Evolutionary conservation across 2,329 filamentous ascomycete species (phyloP).

Genomic region (Claviceps maximensis): DNA sequence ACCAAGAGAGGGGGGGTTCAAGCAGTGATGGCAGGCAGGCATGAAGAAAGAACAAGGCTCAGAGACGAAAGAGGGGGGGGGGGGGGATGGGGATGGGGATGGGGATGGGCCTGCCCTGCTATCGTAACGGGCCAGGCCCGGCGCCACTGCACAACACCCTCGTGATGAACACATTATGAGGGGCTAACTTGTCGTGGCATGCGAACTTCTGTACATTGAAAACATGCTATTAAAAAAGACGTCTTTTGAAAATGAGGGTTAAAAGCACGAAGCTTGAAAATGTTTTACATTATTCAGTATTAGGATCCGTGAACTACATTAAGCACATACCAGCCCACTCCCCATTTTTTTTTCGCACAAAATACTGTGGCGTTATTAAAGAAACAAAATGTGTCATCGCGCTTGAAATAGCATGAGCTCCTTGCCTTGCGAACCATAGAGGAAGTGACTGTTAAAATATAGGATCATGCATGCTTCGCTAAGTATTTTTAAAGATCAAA

Average conservation of each 20-base stretch:
- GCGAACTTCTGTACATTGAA: neutral
- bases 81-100: slow-evolving; percentile 4
- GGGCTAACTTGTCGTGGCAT: neutral
- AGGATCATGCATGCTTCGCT: neutral
- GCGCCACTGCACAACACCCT: slow-evolving; percentile 5
- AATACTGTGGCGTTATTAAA: neutral
- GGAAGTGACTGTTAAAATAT: neutral
- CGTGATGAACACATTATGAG: slow-evolving; percentile 2
- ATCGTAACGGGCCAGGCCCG: slow-evolving; percentile 1
- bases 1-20: neutral
- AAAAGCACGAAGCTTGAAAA: neutral
- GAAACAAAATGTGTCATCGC: neutral
- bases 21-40: neutral
- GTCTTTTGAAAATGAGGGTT: neutral
- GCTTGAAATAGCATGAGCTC: neutral
- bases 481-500: neutral
- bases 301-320: neutral
- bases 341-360: neutral
- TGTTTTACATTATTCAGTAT: neutral
- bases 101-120: neutral
- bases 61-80: neutral
- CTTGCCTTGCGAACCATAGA: neutral
- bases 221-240: neutral
- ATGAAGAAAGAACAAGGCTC: neutral
- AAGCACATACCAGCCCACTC: neutral